phyloP scores from a whole-genome alignment of 164 flowering plant genomes.

The Buxus sempervirens region DNA sequence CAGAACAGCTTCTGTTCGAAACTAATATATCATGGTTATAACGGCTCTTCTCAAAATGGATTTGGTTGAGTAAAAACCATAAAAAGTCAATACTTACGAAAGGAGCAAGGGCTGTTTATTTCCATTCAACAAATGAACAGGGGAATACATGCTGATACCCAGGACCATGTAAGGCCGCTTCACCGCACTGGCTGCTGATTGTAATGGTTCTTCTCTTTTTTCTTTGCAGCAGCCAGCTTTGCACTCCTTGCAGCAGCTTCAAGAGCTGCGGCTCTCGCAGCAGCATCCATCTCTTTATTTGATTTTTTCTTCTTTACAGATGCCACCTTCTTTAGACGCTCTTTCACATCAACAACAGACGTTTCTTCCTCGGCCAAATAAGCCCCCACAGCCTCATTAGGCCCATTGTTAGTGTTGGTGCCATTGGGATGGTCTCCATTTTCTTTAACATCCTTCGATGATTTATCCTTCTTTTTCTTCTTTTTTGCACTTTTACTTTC shows the following conservation, averaged over 20 bases:
- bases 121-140: conserved; percentile 31
- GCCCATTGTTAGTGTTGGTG: conserved; percentile 21
- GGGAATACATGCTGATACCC: conserved; percentile 17
- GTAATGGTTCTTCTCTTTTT: conserved; percentile 86
- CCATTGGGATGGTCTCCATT: conserved; percentile 34
- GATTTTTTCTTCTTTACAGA: conserved; percentile 85
- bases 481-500: conserved; percentile 76
- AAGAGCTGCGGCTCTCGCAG: conserved; percentile 77
- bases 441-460: conserved; percentile 50
- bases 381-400: conserved; percentile 27
- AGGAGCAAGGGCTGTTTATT: conserved; percentile 31
- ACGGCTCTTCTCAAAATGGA: too few species aligned
- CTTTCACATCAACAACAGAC: conserved; percentile 61
- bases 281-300: conserved; percentile 78
- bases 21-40: too few species aligned
- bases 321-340: conserved; percentile 68
- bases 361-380: conserved; percentile 40
- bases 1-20: too few species aligned
- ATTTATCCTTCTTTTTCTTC: conserved; percentile 90
- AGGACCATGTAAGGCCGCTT: conserved; percentile 19
- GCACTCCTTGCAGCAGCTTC: conserved; percentile 87
- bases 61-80: conserved; percentile 8
- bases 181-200: conserved; percentile 68
- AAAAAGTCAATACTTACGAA: conserved; percentile 7
- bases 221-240: conserved; percentile 93